These are phyloP conservation scores for Coprinopsis marcescibilis DNA, from an alignment of 768 basidiomycete species.

Conservation along the genomic window DNA sequence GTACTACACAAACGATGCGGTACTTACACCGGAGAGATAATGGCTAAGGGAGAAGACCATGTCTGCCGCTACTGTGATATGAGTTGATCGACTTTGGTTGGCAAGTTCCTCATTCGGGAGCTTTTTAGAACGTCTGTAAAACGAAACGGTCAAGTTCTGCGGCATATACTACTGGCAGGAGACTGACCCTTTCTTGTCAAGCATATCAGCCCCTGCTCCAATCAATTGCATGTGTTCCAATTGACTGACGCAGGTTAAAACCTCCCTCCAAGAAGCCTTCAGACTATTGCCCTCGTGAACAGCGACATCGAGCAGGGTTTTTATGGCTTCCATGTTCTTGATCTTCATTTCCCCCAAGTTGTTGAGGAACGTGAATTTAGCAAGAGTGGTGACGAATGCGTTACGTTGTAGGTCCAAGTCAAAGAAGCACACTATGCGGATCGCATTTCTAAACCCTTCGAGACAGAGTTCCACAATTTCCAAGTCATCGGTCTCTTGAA, in stretches of 20 bases:
- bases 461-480: slow-evolving; percentile 89
- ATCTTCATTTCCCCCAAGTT: slow-evolving; percentile 98
- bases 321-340: slow-evolving; percentile 99
- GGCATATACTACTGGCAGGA: neutral
- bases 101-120: slow-evolving; percentile 89
- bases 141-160: slow-evolving; percentile 7
- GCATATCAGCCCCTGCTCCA: slow-evolving; percentile 80
- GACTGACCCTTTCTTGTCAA: slow-evolving; percentile 80
- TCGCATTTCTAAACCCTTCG: slow-evolving; percentile 96
- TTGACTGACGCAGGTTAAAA: slow-evolving; percentile 95
- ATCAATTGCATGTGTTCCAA: slow-evolving; percentile 98
- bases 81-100: slow-evolving; percentile 93
- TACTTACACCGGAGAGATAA: slow-evolving; percentile 87
- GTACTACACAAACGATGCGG: neutral
- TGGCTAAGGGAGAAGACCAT: slow-evolving; percentile 98
- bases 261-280: slow-evolving; percentile 95
- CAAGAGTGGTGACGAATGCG: slow-evolving; percentile 94
- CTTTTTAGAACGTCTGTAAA: slow-evolving; percentile 46
- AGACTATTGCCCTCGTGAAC: slow-evolving; percentile 95
- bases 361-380: slow-evolving; percentile 95
- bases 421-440: slow-evolving; percentile 94
- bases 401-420: slow-evolving; percentile 97
- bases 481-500: slow-evolving; percentile 93
- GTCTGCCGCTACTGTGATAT: slow-evolving; percentile 97
- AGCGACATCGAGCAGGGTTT: slow-evolving; percentile 88